Evolutionary conservation across 768 basidiomycete genomes (phyloP).

Genomic region (Tephrocybe sp.): DNA sequence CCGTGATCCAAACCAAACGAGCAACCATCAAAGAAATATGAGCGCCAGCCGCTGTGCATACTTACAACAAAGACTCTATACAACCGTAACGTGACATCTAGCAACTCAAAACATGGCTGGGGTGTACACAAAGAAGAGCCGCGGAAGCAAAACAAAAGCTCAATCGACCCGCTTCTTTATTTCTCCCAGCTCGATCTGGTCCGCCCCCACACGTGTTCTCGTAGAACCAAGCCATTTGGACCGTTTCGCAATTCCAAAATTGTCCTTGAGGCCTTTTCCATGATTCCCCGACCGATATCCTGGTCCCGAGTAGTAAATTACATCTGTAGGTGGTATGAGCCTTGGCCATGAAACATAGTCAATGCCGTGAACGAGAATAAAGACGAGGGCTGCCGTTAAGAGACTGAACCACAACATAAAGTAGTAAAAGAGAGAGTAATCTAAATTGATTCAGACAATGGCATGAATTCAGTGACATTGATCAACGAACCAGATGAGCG

Average conservation of each 20-base stretch:
- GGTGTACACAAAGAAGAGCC: background rate
- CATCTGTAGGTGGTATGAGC: constrained; percentile 78
- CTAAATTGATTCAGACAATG: constrained; percentile 34
- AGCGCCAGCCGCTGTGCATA: no score
- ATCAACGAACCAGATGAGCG: constrained; percentile 74
- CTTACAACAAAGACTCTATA: background rate
- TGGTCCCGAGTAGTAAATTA: constrained; percentile 86
- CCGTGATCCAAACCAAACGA: constrained; percentile 8
- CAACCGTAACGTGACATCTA: background rate
- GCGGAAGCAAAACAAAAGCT: constrained; percentile 10
- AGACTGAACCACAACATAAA: constrained; percentile 78
- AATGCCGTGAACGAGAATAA: constrained; percentile 84
- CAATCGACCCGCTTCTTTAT: constrained; percentile 78
- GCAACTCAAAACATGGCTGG: background rate
- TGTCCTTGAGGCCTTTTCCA: constrained; percentile 65
- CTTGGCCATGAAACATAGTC: constrained; percentile 96
- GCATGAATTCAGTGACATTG: background rate
- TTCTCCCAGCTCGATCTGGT: constrained; percentile 79
- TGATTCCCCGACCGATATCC: constrained; percentile 78
- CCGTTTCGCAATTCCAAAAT: constrained; percentile 33
- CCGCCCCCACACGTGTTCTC: constrained; percentile 43
- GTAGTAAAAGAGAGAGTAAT: constrained; percentile 84
- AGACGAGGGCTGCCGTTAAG: constrained; percentile 58
- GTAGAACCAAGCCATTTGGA: constrained; percentile 36
- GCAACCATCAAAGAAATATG: background rate